Percentiles rank a stretch among this genome's conserved stretches.
phyloP scores from a whole-genome alignment of 805 yeast genomes.

The Metschnikowia reukaufii region DNA sequence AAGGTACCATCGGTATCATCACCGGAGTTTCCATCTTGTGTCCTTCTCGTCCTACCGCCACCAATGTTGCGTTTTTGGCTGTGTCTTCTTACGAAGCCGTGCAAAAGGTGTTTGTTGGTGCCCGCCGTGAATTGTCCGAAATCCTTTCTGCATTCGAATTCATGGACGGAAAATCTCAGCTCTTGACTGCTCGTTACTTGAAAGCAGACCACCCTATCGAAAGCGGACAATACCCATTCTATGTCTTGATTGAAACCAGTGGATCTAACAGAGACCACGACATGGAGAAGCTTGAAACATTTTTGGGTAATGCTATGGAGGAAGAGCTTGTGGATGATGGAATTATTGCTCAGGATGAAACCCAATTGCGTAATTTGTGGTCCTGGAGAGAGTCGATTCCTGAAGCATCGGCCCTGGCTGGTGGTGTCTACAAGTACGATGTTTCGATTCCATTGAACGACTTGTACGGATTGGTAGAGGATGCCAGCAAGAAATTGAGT shows the following conservation, averaged over 20 bases:
- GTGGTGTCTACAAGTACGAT: slow-evolving; percentile 97
- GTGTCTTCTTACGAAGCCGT: slow-evolving; percentile 81
- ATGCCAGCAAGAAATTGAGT: slow-evolving; percentile 59
- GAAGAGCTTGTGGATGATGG: slow-evolving; percentile 86
- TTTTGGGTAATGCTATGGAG: slow-evolving; percentile 83
- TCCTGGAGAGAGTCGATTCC: slow-evolving; percentile 94
- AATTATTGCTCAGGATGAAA: slow-evolving; percentile 92
- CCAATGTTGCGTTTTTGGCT: slow-evolving; percentile 87
- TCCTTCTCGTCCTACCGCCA: slow-evolving; percentile 83
- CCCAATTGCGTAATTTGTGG: slow-evolving; percentile 84
- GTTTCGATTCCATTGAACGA: slow-evolving; percentile 85
- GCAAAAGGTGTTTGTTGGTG: slow-evolving; percentile 73
- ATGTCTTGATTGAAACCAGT: slow-evolving; percentile 90
- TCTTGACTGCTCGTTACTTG: slow-evolving; percentile 60
- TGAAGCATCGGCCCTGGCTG: slow-evolving; percentile 79
- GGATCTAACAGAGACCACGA: slow-evolving; percentile 95
- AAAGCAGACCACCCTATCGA: slow-evolving; percentile 74
- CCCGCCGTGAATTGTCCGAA: slow-evolving; percentile 77
- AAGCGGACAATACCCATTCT: slow-evolving; percentile 75
- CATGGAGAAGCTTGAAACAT: slow-evolving; percentile 81
- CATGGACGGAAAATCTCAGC: slow-evolving; percentile 77
- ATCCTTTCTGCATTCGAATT: slow-evolving; percentile 91
- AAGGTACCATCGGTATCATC: slow-evolving; percentile 87
- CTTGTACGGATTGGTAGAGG: slow-evolving; percentile 80
- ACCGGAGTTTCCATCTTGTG: slow-evolving; percentile 89